These are phyloP conservation scores for Lindgomyces ingoldianus DNA, from an alignment of 495 filamentous ascomycete species.

Conservation along the genomic window DNA sequence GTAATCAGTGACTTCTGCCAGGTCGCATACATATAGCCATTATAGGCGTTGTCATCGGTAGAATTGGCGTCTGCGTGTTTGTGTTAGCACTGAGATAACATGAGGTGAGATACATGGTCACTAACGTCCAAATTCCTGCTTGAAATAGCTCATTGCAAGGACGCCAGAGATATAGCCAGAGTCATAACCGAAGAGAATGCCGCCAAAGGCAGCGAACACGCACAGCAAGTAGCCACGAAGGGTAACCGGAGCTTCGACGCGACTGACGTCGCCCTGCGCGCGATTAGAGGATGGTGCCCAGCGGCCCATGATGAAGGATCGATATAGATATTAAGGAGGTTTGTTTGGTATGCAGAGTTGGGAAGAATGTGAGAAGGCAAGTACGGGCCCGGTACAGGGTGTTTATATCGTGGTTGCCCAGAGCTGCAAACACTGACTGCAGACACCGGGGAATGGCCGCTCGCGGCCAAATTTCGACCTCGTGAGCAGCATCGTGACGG, in stretches of 20 bases:
- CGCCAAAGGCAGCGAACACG: conserved; percentile 48
- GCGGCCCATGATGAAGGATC: conserved; percentile 8
- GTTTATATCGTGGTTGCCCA: background rate
- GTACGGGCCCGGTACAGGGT: background rate
- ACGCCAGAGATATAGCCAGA: conserved; percentile 48
- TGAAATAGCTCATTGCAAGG: conserved; percentile 38
- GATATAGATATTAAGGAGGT: background rate
- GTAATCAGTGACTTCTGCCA: conserved; percentile 55
- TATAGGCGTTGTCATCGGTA: conserved; percentile 11
- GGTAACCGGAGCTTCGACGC: conserved; percentile 48
- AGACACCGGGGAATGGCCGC: background rate
- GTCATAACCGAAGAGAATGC: conserved; percentile 50
- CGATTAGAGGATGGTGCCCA: conserved; percentile 33
- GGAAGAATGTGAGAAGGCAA: background rate
- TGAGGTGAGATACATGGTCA: background rate
- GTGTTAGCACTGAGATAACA: background rate
- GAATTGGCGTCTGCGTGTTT: background rate
- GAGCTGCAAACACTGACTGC: background rate
- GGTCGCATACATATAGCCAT: conserved; percentile 24
- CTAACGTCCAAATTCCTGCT: conserved; percentile 32
- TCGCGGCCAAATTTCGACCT: background rate
- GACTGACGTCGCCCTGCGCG: conserved; percentile 31
- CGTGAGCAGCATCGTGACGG: background rate
- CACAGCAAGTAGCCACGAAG: conserved; percentile 46
- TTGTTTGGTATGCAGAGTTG: background rate